These are phyloP conservation scores for Penicillium nucicola DNA, from an alignment of 495 filamentous ascomycete genomes.

Conservation along the genomic window DNA sequence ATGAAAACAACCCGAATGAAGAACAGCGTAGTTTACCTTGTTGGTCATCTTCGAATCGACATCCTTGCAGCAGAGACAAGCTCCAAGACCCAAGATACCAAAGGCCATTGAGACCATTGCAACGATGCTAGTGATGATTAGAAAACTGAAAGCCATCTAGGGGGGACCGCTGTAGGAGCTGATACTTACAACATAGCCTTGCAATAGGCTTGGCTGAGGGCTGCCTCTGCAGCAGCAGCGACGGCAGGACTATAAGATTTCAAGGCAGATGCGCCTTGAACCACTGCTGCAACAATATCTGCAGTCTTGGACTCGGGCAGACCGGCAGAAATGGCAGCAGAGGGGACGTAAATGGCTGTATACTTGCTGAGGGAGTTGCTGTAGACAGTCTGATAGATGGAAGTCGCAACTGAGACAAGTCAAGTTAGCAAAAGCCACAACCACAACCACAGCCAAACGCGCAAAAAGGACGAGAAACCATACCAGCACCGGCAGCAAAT, in stretches of 20 bases:
- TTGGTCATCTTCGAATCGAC: conserved; percentile 26
- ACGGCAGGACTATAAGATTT: conserved; percentile 16
- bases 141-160: too few relatives aligned
- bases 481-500: conserved; percentile 25
- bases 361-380: conserved; percentile 17
- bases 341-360: conserved; percentile 13
- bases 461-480: not conserved
- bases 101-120: conserved; percentile 27
- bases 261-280: conserved; percentile 12
- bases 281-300: conserved; percentile 13
- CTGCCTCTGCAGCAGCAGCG: conserved; percentile 16
- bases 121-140: conserved; percentile 12
- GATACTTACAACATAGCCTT: conserved; percentile 24
- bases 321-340: conserved; percentile 16
- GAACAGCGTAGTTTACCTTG: conserved; percentile 11
- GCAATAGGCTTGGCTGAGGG: conserved; percentile 19
- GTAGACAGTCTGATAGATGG: conserved; percentile 22
- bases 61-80: conserved; percentile 26
- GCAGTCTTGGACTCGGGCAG: conserved; percentile 15
- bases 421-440: not conserved
- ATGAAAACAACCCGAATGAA: not conserved
- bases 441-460: not conserved
- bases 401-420: conserved; percentile 14
- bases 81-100: conserved; percentile 19
- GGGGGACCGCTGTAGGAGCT: too few relatives aligned